These are phyloP conservation scores for Entomophthora muscae DNA, from an alignment of 371 early-diverging fungal genomes.

Conservation along the genomic window DNA sequence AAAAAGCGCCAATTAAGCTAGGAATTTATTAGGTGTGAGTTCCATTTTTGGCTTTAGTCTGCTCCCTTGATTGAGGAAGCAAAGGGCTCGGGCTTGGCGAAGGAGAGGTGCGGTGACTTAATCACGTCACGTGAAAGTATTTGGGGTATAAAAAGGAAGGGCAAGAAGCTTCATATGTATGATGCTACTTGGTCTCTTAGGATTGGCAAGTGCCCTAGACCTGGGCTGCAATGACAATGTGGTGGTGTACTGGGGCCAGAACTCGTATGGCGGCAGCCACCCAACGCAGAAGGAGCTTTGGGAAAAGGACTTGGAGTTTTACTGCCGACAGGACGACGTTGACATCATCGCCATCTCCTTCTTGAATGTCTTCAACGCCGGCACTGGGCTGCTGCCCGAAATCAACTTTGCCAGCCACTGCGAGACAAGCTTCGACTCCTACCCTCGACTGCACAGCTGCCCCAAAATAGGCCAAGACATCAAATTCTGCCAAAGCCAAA, in stretches of 20 bases:
- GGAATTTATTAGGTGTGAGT: too few species aligned
- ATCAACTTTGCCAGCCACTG: constrained; percentile 45
- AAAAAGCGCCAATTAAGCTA: too few species aligned
- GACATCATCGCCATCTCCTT: constrained; percentile 40
- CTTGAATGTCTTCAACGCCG: constrained; percentile 36
- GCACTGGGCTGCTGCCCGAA: constrained; percentile 21
- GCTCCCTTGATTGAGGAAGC: too few species aligned
- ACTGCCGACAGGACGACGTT: constrained; percentile 29
- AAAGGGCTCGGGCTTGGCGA: too few species aligned
- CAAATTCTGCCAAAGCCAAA: constrained; percentile 35
- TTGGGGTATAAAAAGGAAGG: too few species aligned
- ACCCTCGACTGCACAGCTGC: constrained; percentile 29
- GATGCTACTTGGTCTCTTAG: too few species aligned
- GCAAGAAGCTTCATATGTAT: too few species aligned
- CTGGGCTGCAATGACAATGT: constrained; percentile 20
- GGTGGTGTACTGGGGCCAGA: constrained; percentile 33
- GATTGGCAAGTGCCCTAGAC: constrained; percentile 1
- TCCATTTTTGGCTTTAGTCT: too few species aligned
- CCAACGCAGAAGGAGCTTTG: not conserved
- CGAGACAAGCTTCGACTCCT: constrained; percentile 19
- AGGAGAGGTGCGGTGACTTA: too few species aligned
- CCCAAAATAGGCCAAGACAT: constrained; percentile 39
- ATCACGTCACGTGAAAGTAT: too few species aligned
- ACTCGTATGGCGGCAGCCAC: constrained; percentile 16
- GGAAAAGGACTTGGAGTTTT: constrained; percentile 2